These are phyloP conservation scores for Cucumis variabilis DNA, from an alignment of 331 rosid species.

Conservation along the genomic window DNA sequence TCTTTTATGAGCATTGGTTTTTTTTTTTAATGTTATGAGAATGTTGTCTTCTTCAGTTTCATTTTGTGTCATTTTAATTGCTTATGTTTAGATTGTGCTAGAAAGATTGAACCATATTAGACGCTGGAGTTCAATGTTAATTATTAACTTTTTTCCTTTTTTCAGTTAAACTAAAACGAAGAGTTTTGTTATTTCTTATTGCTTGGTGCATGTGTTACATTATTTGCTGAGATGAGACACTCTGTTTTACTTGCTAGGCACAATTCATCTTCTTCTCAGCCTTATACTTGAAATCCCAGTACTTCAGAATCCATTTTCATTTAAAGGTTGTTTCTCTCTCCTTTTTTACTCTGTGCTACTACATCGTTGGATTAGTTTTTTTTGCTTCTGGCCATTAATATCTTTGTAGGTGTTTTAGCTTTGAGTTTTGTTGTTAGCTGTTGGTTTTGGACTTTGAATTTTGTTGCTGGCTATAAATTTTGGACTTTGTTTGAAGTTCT, in stretches of 20 bases:
- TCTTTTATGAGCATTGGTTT: not conserved
- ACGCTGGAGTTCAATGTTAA: not conserved
- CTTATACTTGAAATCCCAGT: conserved; percentile 5
- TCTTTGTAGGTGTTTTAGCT: too few relatives aligned
- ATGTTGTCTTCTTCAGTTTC: not conserved
- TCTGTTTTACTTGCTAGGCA: too few relatives aligned
- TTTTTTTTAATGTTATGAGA: conserved; percentile 1
- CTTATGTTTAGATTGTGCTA: not conserved
- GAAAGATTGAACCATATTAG: not conserved
- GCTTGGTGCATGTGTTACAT: not conserved
- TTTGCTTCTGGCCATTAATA: not conserved
- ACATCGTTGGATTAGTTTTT: not conserved
- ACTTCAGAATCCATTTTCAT: too few relatives aligned
- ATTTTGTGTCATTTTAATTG: not conserved
- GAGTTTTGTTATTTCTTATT: not conserved
- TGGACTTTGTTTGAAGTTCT: too few relatives aligned
- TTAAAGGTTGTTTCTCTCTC: conserved; percentile 32
- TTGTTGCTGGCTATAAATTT: too few relatives aligned
- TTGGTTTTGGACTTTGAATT: too few relatives aligned
- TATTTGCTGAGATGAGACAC: too few relatives aligned
- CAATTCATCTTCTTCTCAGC: conserved; percentile 45
- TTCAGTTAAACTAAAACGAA: not conserved
- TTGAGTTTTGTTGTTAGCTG: too few relatives aligned
- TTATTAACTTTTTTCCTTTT: not conserved
- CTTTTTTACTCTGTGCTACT: not conserved